phyloP scores from a whole-genome alignment of 2,329 filamentous ascomycete genomes.

The Allantophomopsis cytisporea region DNA sequence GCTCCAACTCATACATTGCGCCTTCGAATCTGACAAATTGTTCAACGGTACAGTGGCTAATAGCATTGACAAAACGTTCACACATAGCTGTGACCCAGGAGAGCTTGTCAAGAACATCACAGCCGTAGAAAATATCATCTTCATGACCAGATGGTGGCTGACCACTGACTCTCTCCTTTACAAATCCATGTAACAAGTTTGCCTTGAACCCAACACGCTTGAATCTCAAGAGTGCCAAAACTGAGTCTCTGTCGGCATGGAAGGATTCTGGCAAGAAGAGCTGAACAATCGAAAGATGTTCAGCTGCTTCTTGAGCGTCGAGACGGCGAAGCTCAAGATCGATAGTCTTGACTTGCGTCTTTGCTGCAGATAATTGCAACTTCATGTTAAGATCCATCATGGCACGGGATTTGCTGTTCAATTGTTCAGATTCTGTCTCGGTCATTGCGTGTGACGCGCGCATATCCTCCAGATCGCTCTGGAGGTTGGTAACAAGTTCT shows the following conservation, averaged over 20 bases:
- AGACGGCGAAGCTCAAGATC: slow-evolving; percentile 78
- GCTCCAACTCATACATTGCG: slow-evolving; percentile 76
- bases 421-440: slow-evolving; percentile 82
- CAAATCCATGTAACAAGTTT: slow-evolving; percentile 59
- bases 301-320: slow-evolving; percentile 76
- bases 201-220: slow-evolving; percentile 84
- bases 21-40: slow-evolving; percentile 70
- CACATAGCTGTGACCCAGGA: slow-evolving; percentile 76
- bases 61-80: slow-evolving; percentile 68
- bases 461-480: slow-evolving; percentile 83
- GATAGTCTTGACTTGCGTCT: slow-evolving; percentile 88
- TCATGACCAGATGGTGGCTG: slow-evolving; percentile 54
- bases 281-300: slow-evolving; percentile 81
- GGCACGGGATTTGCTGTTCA: slow-evolving; percentile 75
- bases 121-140: slow-evolving; percentile 68
- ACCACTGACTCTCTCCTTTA: slow-evolving; percentile 64
- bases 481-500: slow-evolving; percentile 73
- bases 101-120: slow-evolving; percentile 74
- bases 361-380: slow-evolving; percentile 77
- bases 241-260: slow-evolving; percentile 66
- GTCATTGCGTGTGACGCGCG: slow-evolving; percentile 83
- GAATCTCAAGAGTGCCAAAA: slow-evolving; percentile 80
- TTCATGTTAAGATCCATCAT: slow-evolving; percentile 97
- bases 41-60: slow-evolving; percentile 63
- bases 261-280: slow-evolving; percentile 81